Evolutionary conservation across 1,139 yeast species (phyloP), one percentile per base, ranked within the genome.

Genomic region (Diutina mesorugosa): DNA sequence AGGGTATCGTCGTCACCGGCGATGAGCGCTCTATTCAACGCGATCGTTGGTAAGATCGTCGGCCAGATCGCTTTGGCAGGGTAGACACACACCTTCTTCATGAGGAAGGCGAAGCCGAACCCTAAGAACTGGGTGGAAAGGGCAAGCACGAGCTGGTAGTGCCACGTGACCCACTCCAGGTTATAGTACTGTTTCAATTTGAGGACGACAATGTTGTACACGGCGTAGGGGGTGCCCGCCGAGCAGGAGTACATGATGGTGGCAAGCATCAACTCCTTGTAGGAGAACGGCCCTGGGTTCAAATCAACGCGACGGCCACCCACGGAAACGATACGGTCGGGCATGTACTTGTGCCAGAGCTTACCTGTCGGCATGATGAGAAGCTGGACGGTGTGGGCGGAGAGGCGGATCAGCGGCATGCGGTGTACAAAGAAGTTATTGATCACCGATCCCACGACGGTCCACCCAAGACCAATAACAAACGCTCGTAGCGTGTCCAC

Each of bases 11-110:
- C 30, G n/a, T 47, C 51, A 5, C 51, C 51, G 8, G n/a, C 35
- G 29, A 47, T 47, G 57, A 76, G 69, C 0, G 80, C 79, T 56
- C 72, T 30, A 21, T 51, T 63, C 53, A 76, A 67, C 0, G 79
- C 79, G 55, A 76, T 69, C 0, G 77, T 73, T 3, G 80, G 80
- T 47, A 76, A 64, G 10, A 75, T 67, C 0, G 79, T 73, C 9
- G 80, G 80, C 80, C 80, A 76, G 18, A 76, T 59, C 0, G 80
- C 71, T 60, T 72, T 75, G 32, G 70, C 69, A 0, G 80, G 80
- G 60, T 75, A 75, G 9, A 76, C 70, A 41, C 64, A 78, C 66
- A 45, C 76, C 72, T 62, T 73, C 69, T 63, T 73, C 79, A 76
- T 76, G 28, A 76, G 62, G 55, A 76, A 71, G 6, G 80, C 79